phyloP scores from a whole-genome alignment of 495 filamentous ascomycete genomes.

The Opeltia flavorubescens region DNA sequence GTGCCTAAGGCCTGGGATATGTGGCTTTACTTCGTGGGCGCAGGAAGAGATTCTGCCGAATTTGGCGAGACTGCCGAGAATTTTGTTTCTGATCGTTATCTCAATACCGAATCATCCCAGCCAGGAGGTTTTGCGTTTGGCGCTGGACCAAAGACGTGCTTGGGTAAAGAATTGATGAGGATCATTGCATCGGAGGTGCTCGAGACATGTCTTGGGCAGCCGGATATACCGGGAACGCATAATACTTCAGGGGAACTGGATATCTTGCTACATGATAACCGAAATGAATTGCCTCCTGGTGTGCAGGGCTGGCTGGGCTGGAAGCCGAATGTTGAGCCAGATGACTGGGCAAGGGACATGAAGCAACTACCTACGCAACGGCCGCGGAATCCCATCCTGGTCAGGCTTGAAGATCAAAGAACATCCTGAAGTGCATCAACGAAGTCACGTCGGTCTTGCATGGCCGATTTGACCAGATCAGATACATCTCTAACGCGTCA shows the following conservation, averaged over 20 bases:
- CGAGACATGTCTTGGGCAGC: constrained; percentile 1
- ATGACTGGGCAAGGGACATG: constrained; percentile 17
- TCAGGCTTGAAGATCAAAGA: too few species aligned
- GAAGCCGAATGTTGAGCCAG: constrained; percentile 10
- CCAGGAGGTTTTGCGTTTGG: constrained; percentile 16
- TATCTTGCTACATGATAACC: constrained; percentile 4
- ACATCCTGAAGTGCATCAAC: too few species aligned
- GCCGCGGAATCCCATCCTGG: constrained; percentile 5
- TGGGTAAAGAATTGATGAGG: constrained; percentile 13
- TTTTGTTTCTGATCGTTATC: constrained; percentile 10
- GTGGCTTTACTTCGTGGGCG: constrained; percentile 20
- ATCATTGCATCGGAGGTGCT: constrained; percentile 9
- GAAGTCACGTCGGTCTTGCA: too few species aligned
- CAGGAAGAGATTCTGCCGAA: constrained; percentile 10
- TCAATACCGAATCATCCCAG: neutral
- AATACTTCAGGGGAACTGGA: neutral
- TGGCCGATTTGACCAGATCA: too few species aligned
- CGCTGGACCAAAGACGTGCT: constrained; percentile 16
- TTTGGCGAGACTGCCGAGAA: constrained; percentile 12
- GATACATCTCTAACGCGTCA: too few species aligned
- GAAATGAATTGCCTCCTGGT: constrained; percentile 6
- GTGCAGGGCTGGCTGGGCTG: constrained; percentile 20
- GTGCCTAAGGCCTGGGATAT: constrained; percentile 17
- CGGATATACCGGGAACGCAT: neutral
- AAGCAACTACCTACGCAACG: constrained; percentile 19